Evolutionary conservation across 2,329 filamentous ascomycete genomes (phyloP), one percentile per base, ranked within the genome.

Genomic region (Neofusicoccum laricinum): DNA sequence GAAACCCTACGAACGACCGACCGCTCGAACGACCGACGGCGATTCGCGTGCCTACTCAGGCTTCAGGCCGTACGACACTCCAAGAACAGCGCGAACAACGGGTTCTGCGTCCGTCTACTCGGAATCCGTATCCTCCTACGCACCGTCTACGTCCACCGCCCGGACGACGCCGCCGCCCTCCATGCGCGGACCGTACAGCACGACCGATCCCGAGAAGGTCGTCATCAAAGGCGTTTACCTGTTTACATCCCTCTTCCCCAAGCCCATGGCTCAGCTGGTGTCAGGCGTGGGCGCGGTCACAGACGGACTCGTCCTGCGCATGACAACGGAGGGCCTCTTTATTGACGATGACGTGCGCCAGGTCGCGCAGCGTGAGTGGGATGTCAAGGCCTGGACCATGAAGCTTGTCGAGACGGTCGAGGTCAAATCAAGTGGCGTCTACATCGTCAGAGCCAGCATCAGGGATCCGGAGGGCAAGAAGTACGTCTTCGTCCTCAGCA

Each of bases 341-440:
- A 95, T 99, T 73, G 95, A 99, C 75, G 95, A 99, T 76, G 95
- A 98, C 76, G 86, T 97, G 61, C 88, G 93, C 49, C 88, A 88
- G 67, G 92, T 97, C 15, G 89, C 92, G n/a, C 93, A 98, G 78
- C 88, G 95, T 66, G 95, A 99, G 79, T 99, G 95, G 95, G 95
- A 99, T 76, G 88, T 98, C 73, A 98, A 98, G 78, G 93, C 94
- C 30, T 98, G 95, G 95, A 97, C 93, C 48, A 86, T 99, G 79
- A 97, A 96, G 80, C 82, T 90, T 68, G 88, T 96, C 77, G 95
- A 98, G 85, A 64, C 63, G 7, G 53, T 43, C 45, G 63, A 64
- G 38, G 34, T 64, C 32, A 48, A 46, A 15, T 10, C 43, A 6
- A 41, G 32, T 32, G 51, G 51, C 45, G 17, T 41, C 14, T 58